Evolutionary conservation across 805 yeast genomes (phyloP), one percentile per base, ranked within the genome.

Genomic region (Candida ovalis): DNA sequence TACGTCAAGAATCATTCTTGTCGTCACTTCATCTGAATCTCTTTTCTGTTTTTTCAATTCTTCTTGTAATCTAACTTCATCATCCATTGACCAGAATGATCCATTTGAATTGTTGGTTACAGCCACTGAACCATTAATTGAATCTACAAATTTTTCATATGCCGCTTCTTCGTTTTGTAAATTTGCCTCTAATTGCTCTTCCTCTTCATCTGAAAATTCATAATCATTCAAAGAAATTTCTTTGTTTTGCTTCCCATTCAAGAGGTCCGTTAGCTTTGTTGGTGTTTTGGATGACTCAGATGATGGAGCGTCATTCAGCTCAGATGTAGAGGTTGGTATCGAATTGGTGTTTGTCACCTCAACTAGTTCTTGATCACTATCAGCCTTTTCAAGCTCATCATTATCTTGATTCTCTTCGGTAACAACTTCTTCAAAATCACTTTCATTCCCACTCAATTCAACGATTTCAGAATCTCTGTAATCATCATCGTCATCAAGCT

Each of bases 11-110:
- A 92, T 78, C 97, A 94, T 94, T 1, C 78, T 78, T 6, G 79
- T 77, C 0, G 96, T 86, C 0, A 92, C 97, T 57, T 87, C 95
- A 60, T 94, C 98, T 0, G 97, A 80, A 63, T 92, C 97, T 56
- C 98, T 75, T 49, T 82, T 78, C 28, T 87, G 88, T 53, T 80
- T 82, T 35, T 73, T 77, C 36, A 80, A 76, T 58, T 84, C 81
- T 45, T 80, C 82, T 55, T 75, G 81, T n/a, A 88, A 67, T 17
- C 68, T 62, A 22, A 69, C 73, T 52, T 76, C 84, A 19, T 74
- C 72, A 19, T 64, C 67, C 53, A 67, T 51, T 1, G 64, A 54
- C 71, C 71, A 67, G 19, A 53, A 52, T 3, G 62, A 52, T 4
- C 50, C 27, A 1, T 3, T n/a, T 23, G 30, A 13, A 15, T 23